These are phyloP conservation scores for Alloteropsis semialata DNA, from an alignment of 176 grass and related monocot species.

Conservation along the genomic window DNA sequence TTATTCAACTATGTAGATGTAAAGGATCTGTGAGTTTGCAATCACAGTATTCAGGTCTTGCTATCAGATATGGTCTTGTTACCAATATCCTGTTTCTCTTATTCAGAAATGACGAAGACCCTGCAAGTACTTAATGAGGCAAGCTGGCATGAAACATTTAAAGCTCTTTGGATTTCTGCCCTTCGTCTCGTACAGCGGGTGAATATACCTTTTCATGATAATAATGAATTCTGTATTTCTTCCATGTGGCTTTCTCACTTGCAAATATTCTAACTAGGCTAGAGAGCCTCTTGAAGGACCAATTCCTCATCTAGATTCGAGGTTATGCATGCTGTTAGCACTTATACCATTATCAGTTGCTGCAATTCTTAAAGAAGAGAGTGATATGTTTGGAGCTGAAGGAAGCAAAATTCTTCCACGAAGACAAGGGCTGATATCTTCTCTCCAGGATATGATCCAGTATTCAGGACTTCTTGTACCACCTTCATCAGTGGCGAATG, in stretches of 20 bases:
- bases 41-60: neutral
- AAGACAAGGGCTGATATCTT: constrained; percentile 75
- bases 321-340: constrained; percentile 83
- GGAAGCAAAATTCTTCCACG: constrained; percentile 52
- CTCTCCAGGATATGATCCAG: constrained; percentile 83
- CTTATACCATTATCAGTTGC: constrained; percentile 75
- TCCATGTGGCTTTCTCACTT: constrained; percentile 26
- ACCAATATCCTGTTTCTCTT: constrained; percentile 12
- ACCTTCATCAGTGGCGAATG: constrained; percentile 74
- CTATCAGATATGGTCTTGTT: neutral
- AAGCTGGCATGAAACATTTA: constrained; percentile 97
- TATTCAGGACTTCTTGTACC: constrained; percentile 82
- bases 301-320: constrained; percentile 77
- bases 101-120: constrained; percentile 77
- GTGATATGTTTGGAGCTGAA: constrained; percentile 35
- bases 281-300: constrained; percentile 85
- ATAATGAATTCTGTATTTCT: constrained; percentile 9
- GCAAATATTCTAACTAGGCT: constrained; percentile 52
- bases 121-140: constrained; percentile 83
- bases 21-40: neutral
- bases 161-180: constrained; percentile 92
- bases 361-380: constrained; percentile 76
- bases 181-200: constrained; percentile 94
- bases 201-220: constrained; percentile 26
- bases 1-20: neutral